These are phyloP conservation scores for Penicillium palitans DNA, from an alignment of 2,329 filamentous ascomycete genomes.

Conservation along the genomic window DNA sequence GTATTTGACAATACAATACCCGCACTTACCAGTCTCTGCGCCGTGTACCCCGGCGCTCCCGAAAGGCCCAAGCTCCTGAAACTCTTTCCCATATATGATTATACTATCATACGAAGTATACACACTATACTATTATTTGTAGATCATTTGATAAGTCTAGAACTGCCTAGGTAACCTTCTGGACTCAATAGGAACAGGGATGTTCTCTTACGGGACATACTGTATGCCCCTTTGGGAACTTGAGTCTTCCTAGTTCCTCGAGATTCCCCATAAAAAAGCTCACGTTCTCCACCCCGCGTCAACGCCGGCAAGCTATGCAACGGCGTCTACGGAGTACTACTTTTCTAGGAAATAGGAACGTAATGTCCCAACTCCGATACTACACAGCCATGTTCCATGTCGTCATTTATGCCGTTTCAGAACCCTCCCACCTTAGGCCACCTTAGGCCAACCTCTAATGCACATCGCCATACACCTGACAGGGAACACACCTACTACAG, in stretches of 20 bases:
- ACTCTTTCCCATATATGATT: too few species aligned
- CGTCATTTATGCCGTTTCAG: background rate
- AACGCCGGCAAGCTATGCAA: conserved; percentile 4
- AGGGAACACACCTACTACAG: background rate
- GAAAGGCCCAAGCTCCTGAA: conserved; percentile 11
- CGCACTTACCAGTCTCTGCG: conserved; percentile 7
- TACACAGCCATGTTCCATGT: background rate
- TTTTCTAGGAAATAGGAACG: background rate
- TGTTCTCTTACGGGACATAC: background rate
- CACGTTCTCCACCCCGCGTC: conserved; percentile 6
- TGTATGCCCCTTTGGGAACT: background rate
- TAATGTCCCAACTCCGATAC: background rate
- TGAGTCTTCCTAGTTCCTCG: background rate
- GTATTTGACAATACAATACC: background rate
- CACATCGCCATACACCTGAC: background rate
- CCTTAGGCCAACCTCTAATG: background rate
- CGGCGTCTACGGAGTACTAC: conserved; percentile 1
- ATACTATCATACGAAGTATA: too few species aligned
- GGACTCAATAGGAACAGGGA: background rate
- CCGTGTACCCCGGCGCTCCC: conserved; percentile 9
- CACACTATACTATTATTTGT: background rate
- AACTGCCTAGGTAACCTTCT: background rate
- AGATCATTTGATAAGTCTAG: conserved; percentile 15
- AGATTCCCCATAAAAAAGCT: background rate
- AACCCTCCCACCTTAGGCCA: background rate